Evolutionary conservation across 2,329 filamentous ascomycete genomes (phyloP).

Genomic region (Colletotrichum spaethianum): DNA sequence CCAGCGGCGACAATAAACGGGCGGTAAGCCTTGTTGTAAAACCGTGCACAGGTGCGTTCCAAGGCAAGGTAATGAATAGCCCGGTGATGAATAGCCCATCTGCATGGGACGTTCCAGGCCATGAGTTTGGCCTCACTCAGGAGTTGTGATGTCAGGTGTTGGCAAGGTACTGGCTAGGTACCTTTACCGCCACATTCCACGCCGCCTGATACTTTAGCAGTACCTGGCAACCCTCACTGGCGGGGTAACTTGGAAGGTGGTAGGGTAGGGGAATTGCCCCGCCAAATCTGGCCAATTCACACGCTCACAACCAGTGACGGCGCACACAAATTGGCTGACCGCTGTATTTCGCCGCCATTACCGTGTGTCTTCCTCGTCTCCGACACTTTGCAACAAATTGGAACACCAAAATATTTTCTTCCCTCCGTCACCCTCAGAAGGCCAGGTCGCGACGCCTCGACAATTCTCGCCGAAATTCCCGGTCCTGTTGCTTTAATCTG

Average conservation of each 20-base stretch:
- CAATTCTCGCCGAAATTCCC: conserved; percentile 28
- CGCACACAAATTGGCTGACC: conserved; percentile 43
- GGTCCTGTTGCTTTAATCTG: conserved; percentile 22
- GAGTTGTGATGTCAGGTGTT: conserved; percentile 29
- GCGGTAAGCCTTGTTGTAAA: conserved; percentile 17
- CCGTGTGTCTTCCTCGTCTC: conserved; percentile 26
- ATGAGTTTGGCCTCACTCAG: conserved; percentile 25
- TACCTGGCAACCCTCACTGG: conserved; percentile 28
- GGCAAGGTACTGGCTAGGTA: conserved; percentile 1
- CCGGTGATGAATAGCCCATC: neutral
- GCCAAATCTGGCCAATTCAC: conserved; percentile 43
- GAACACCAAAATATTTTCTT: conserved; percentile 33
- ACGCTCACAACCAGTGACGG: conserved; percentile 41
- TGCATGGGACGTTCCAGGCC: conserved; percentile 18
- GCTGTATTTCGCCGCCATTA: conserved; percentile 36
- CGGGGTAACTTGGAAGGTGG: conserved; percentile 27
- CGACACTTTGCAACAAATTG: conserved; percentile 26
- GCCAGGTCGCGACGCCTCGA: conserved; percentile 39
- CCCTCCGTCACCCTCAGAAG: conserved; percentile 31
- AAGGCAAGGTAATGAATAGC: neutral
- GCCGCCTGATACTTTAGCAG: neutral
- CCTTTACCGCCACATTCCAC: too few species aligned
- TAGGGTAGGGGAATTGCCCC: conserved; percentile 41
- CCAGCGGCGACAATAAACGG: neutral
- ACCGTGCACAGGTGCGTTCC: conserved; percentile 9